Base-by-base conservation (phyloP, 148 eudicot species). In the Spergularia bocconei region DNA sequence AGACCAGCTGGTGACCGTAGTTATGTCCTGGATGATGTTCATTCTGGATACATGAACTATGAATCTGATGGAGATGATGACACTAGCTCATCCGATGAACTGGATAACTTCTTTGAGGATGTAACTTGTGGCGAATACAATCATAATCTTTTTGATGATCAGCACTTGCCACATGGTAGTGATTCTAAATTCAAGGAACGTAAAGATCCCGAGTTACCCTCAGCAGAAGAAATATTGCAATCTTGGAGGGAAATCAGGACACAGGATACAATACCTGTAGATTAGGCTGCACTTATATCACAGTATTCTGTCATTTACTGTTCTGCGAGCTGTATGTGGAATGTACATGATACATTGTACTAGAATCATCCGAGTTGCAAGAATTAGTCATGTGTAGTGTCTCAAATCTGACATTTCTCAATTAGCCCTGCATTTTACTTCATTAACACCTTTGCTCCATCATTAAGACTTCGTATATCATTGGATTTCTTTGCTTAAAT, bases 171-270 rank as follows among this genome's bases (percentile, higher is more conserved):
- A 48, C 81, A 72, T 29, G 47, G 16, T 48, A 78, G 77, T 69
- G 68, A 65, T 20, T 62, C 69, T 64, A 81, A 72, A 54, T 53
- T 1, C 12, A 71, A 68, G 63, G 72, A 74, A 13, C 41, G 75
- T 41, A 33, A 56, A 36, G 82, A 65, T 62, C 62, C 82, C 5
- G 54, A 65, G 16, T 72, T 82, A 69, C 96, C 96, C 48, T 87
- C 93, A 16, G 97, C 94, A 5, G 56, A 78, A 29, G 92, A 91
- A 72, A 90, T 95, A 77, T 78, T 95, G 61, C 75, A 87, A 70
- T 84, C 78, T 14, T 95, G 98, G 98, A 84, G 89, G 82, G 81
- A 87, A 72, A 76, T 81, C 73, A 75, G 85, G 76, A 48, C 66
- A 48, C 79, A 76, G n/a, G 82, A 86, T 75, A 64, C 20, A 53